Conservation (phyloP, 2,329 filamentous ascomycete species). For the Daldinia sp. region DNA sequence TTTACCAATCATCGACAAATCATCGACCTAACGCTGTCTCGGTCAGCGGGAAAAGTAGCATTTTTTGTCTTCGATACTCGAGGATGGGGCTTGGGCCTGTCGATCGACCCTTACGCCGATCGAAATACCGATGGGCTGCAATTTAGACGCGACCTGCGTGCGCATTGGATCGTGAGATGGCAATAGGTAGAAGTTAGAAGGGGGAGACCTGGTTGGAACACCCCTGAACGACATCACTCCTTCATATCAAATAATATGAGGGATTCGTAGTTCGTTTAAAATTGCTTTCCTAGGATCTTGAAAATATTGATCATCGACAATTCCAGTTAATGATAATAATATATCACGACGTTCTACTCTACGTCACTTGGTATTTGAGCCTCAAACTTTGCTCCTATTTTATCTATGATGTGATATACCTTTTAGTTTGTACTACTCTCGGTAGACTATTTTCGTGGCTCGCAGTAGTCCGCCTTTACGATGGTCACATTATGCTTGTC, state of each 20-base stretch:
- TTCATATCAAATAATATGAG: not conserved
- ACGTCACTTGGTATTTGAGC: not conserved
- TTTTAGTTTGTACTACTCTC: not conserved
- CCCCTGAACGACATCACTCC: not conserved
- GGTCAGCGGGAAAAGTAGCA: not conserved
- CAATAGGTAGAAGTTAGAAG: not conserved
- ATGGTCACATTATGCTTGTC: conserved; percentile 17
- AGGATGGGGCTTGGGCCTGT: not conserved
- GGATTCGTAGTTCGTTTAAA: not conserved
- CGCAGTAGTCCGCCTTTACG: not conserved
- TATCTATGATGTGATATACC: not conserved
- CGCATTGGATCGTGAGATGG: not conserved
- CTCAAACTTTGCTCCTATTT: not conserved
- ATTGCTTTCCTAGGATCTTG: not conserved
- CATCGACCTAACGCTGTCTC: not conserved
- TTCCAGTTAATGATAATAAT: not conserved
- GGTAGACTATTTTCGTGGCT: not conserved
- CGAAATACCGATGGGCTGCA: not conserved
- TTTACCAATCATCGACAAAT: not conserved
- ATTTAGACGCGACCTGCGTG: not conserved
- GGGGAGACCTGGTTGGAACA: not conserved
- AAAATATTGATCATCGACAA: too few species aligned
- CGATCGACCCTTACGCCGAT: not conserved
- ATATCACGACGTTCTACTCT: not conserved
- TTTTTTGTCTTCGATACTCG: not conserved